phyloP scores from a whole-genome alignment of 768 basidiomycete species.

The Porpolomopsis calyptriformis region DNA sequence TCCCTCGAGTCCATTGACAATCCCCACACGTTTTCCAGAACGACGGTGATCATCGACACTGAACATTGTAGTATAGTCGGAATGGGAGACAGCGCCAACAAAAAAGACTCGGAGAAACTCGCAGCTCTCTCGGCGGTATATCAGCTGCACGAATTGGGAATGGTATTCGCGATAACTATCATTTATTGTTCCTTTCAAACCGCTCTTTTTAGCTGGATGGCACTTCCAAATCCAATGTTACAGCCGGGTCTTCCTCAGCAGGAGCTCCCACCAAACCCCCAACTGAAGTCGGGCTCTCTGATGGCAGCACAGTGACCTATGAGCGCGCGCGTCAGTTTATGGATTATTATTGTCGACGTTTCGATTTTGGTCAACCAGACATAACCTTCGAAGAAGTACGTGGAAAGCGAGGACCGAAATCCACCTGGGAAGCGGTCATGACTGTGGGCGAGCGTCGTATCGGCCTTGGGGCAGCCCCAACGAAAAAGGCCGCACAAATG shows the following conservation, averaged over 20 bases:
- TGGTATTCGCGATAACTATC: slow-evolving; percentile 39
- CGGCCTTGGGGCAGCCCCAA: slow-evolving; percentile 59
- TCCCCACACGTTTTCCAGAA: slow-evolving; percentile 6
- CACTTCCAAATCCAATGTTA: neutral
- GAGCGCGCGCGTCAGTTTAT: slow-evolving; percentile 81
- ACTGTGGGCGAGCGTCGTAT: slow-evolving; percentile 69
- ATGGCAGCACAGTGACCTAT: slow-evolving; percentile 52
- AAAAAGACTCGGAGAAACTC: slow-evolving; percentile 61
- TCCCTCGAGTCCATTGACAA: neutral
- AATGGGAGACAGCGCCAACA: slow-evolving; percentile 47
- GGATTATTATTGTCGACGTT: slow-evolving; percentile 87
- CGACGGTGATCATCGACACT: slow-evolving; percentile 4
- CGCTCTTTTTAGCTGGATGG: neutral
- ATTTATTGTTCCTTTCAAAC: neutral
- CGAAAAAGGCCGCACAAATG: slow-evolving; percentile 62
- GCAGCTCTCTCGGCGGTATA: slow-evolving; percentile 66
- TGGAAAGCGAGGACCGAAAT: slow-evolving; percentile 16
- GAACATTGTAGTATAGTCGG: neutral
- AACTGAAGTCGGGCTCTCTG: slow-evolving; percentile 35
- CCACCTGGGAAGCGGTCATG: slow-evolving; percentile 63
- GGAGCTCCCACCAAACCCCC: slow-evolving; percentile 6
- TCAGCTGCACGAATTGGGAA: slow-evolving; percentile 50
- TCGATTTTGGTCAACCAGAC: slow-evolving; percentile 63
- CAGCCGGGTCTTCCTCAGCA: neutral
- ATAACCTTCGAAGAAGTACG: slow-evolving; percentile 38